A percentile compares a stretch with the other conserved stretches of the same genome.
Evolutionary conservation across 371 early-diverging fungal species (phyloP).

Genomic region (Lichtheimia hyalospora): DNA sequence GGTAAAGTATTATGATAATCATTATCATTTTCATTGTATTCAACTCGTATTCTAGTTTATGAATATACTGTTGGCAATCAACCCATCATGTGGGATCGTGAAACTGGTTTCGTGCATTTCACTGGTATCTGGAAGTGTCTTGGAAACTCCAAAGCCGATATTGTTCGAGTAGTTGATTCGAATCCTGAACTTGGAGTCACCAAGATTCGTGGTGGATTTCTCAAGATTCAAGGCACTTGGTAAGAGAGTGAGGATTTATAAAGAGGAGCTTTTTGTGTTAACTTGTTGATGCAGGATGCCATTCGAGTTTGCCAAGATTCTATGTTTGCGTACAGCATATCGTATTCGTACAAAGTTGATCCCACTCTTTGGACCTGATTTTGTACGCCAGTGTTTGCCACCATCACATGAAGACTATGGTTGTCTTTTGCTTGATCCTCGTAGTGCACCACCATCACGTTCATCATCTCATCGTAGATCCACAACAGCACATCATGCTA

Average conservation of each 20-base stretch:
- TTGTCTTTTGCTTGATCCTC: conserved; percentile 40
- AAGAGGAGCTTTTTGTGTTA: neutral
- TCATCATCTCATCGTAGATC: conserved; percentile 5
- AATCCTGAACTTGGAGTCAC: conserved; percentile 63
- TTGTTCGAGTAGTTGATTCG: conserved; percentile 67
- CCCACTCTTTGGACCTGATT: conserved; percentile 62
- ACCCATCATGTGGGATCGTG: conserved; percentile 76
- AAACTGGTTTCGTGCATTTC: conserved; percentile 67
- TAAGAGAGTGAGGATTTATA: conserved; percentile 5
- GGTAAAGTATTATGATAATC: conserved; percentile 32
- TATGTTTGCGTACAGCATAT: conserved; percentile 59
- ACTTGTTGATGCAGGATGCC: conserved; percentile 47
- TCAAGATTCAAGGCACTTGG: conserved; percentile 78
- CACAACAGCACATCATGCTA: neutral
- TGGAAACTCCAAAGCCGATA: conserved; percentile 68
- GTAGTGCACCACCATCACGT: conserved; percentile 15
- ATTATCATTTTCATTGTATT: neutral
- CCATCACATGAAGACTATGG: conserved; percentile 55
- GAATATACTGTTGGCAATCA: conserved; percentile 63
- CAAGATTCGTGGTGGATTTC: conserved; percentile 70
- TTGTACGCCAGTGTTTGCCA: conserved; percentile 50
- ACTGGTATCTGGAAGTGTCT: conserved; percentile 79
- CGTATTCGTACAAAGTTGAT: conserved; percentile 59
- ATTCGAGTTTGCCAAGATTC: conserved; percentile 53
- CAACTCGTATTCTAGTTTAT: conserved; percentile 41